Evolutionary conservation across 345 rosid genomes (phyloP).

Genomic region (Dipteronia sinensis): DNA sequence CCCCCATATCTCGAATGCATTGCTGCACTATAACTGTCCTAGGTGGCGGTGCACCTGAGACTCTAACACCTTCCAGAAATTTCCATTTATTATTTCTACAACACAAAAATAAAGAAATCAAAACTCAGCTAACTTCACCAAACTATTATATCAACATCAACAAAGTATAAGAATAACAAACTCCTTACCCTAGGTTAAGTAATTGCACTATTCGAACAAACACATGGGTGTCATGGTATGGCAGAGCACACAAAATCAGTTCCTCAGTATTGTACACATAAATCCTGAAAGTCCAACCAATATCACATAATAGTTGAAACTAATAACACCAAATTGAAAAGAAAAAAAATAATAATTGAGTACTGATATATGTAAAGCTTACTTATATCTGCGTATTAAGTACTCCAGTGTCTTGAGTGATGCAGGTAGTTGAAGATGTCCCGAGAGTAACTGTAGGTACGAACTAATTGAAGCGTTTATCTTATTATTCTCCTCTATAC

Average conservation of each 20-base stretch:
- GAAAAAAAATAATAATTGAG: not conserved
- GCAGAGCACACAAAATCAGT: slow-evolving; percentile 74
- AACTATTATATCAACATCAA: not conserved
- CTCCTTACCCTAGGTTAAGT: slow-evolving; percentile 67
- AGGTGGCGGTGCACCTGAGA: slow-evolving; percentile 90
- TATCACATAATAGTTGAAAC: not conserved
- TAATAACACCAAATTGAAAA: not conserved
- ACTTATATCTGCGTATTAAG: slow-evolving; percentile 92
- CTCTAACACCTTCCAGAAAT: slow-evolving; percentile 80
- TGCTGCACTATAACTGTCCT: slow-evolving; percentile 87
- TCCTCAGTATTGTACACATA: slow-evolving; percentile 77
- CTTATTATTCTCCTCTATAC: slow-evolving; percentile 55
- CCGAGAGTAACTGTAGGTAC: slow-evolving; percentile 67
- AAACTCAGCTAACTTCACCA: slow-evolving; percentile 6
- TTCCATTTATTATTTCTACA: slow-evolving; percentile 87
- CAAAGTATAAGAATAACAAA: not conserved
- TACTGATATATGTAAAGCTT: slow-evolving; percentile 11
- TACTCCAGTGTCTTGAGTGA: slow-evolving; percentile 83
- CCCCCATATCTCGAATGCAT: slow-evolving; percentile 76
- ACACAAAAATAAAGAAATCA: slow-evolving; percentile 21
- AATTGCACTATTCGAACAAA: slow-evolving; percentile 86
- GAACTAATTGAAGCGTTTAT: slow-evolving; percentile 59
- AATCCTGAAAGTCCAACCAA: slow-evolving; percentile 55
- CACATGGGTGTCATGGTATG: slow-evolving; percentile 84
- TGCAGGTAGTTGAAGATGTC: slow-evolving; percentile 63